Evolutionary conservation across 495 filamentous ascomycete species (phyloP), one percentile per base, ranked within the genome.

Genomic region (Neurospora tetrasperma): DNA sequence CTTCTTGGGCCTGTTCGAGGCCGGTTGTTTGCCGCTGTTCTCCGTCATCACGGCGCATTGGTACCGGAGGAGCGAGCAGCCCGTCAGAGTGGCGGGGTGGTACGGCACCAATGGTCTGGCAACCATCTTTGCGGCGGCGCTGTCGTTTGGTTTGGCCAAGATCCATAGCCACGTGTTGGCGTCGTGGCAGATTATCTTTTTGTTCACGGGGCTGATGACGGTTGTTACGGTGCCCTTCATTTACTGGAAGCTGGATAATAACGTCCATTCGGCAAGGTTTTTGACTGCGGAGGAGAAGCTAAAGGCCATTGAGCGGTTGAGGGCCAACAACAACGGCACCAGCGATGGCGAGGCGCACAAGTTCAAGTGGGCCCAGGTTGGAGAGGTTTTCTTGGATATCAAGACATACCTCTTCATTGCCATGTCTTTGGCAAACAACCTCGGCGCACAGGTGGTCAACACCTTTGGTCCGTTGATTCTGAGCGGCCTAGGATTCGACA

Each of bases 181-280:
- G n/a, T 80, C 86, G 11, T 91, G 89, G 89, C 88, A 90, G 73
- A 90, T 89, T 73, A 90, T 92, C 83, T 90, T 90, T 76, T 80
- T 91, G 46, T 83, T 86, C 27, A 84, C 90, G 42, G 90, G 90
- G 5, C 72, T 85, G 18, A 75, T 90, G 31, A 92, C 89, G 6
- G 76, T 91, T 12, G 35, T 84, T 12, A 86, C 85, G 8, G 85
- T 83, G 0, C 76, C 88, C 0, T 78, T 87, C n/a, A 81, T 88
- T 2, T 85, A 86, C 46, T 82, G 84, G 75, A 78, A 83, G 40
- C 80, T 91, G 9, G 86, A 88, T 8, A 86, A 88, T 74, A 83
- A 82, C 27, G 84, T 88, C 2, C 78, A 81, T 38, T 79, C 83
- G 0, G 89, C 90, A 0, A 76, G 80, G 4, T 91, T 90, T 62